phyloP scores from a whole-genome alignment of 257 asterid genomes.

The Nicotiana knightiana region DNA sequence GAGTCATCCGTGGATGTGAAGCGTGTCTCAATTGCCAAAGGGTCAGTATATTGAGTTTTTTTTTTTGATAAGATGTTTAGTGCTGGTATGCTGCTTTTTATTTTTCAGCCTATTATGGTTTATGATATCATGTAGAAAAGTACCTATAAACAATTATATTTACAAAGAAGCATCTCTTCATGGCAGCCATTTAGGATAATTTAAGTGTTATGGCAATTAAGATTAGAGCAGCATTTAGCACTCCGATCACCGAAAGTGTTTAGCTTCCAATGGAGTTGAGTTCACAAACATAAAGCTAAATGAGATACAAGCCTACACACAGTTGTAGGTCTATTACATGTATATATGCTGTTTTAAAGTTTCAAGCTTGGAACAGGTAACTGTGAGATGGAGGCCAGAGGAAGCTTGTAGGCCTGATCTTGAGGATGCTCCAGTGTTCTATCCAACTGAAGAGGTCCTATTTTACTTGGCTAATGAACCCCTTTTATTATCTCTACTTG shows the following conservation, averaged over 20 bases:
- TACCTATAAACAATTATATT: neutral
- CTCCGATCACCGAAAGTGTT: neutral
- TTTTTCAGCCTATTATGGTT: neutral
- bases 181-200: neutral
- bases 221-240: neutral
- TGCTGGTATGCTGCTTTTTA: neutral
- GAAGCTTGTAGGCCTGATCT: constrained; percentile 72
- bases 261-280: neutral
- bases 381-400: constrained; percentile 82
- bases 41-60: constrained; percentile 34
- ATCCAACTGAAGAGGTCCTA: constrained; percentile 92
- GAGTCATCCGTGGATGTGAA: constrained; percentile 86
- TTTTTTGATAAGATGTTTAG: neutral
- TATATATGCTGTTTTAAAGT: constrained; percentile 11
- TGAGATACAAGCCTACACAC: neutral
- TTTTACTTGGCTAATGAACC: constrained; percentile 3
- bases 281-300: constrained; percentile 1
- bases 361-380: constrained; percentile 54
- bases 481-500: neutral
- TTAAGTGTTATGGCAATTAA: neutral
- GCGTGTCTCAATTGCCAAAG: constrained; percentile 74
- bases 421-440: constrained; percentile 83
- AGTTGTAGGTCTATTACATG: constrained; percentile 4
- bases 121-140: neutral
- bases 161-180: neutral